phyloP scores from a whole-genome alignment of 1,284 basidiomycete species.

The Termitomyces sp. region DNA sequence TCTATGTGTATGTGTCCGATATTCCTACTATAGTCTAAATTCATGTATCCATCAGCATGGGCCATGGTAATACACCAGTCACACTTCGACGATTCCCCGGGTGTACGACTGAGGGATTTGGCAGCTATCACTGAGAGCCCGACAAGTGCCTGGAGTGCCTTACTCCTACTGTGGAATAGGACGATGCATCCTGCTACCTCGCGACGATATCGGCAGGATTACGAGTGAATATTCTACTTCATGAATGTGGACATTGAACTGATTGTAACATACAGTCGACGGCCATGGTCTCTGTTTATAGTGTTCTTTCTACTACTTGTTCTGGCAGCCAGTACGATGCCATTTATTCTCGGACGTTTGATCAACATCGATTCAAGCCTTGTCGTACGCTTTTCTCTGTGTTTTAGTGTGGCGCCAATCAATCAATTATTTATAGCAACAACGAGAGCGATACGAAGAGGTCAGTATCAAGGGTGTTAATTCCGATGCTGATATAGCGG shows the following conservation, averaged over 20 bases:
- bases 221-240: slow-evolving; percentile 30
- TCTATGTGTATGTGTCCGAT: background rate
- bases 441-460: slow-evolving; percentile 27
- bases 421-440: slow-evolving; percentile 23
- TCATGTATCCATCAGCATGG: slow-evolving; percentile 29
- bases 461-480: slow-evolving; percentile 27
- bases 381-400: slow-evolving; percentile 20
- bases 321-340: slow-evolving; percentile 20
- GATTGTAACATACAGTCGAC: slow-evolving; percentile 1
- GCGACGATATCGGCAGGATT: slow-evolving; percentile 23
- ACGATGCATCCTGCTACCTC: slow-evolving; percentile 27
- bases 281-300: slow-evolving; percentile 31
- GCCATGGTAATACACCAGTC: slow-evolving; percentile 41
- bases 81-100: slow-evolving; percentile 24
- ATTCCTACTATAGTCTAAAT: background rate
- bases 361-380: slow-evolving; percentile 28
- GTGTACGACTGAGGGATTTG: slow-evolving; percentile 32
- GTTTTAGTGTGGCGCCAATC: background rate
- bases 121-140: slow-evolving; percentile 27
- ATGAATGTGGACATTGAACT: background rate
- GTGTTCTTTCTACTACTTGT: slow-evolving; percentile 29
- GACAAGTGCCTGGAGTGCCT: slow-evolving; percentile 24
- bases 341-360: slow-evolving; percentile 33
- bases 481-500: slow-evolving; percentile 24
- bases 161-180: slow-evolving; percentile 30